phyloP scores from a whole-genome alignment of 2,329 filamentous ascomycete species.

The Aspergillus ibericus region DNA sequence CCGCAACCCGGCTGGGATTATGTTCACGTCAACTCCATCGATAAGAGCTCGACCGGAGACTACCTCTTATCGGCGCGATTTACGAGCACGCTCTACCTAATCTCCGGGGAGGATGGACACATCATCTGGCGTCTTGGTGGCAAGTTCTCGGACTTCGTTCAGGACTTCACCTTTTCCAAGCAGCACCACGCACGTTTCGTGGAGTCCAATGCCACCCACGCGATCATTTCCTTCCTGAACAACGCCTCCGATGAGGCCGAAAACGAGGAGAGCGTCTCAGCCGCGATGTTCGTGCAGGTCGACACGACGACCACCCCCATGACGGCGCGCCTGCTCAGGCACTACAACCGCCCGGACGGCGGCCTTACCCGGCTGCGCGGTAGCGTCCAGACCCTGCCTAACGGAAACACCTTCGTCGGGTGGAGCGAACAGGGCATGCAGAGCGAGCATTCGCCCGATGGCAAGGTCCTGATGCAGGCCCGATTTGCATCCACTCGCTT shows the following conservation, averaged over 20 bases:
- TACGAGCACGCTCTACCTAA: slow-evolving; percentile 40
- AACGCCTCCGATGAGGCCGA: slow-evolving; percentile 35
- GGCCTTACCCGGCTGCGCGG: slow-evolving; percentile 37
- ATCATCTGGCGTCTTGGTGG: slow-evolving; percentile 45
- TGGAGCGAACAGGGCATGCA: slow-evolving; percentile 41
- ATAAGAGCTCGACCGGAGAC: slow-evolving; percentile 42
- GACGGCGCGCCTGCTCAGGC: slow-evolving; percentile 30
- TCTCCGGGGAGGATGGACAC: slow-evolving; percentile 37
- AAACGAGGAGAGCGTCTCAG: slow-evolving; percentile 29
- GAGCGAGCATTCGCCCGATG: slow-evolving; percentile 37
- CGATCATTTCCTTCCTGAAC: slow-evolving; percentile 36
- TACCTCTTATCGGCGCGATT: slow-evolving; percentile 43
- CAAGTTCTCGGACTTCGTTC: slow-evolving; percentile 29
- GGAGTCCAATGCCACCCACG: slow-evolving; percentile 30
- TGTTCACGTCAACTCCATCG: slow-evolving; percentile 43
- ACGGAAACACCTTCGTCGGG: slow-evolving; percentile 39
- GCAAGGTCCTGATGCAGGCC: slow-evolving; percentile 38
- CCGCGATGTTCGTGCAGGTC: slow-evolving; percentile 34
- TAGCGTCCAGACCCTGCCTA: slow-evolving; percentile 35
- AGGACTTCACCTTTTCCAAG: slow-evolving; percentile 38
- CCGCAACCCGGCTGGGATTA: slow-evolving; percentile 33
- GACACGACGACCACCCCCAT: slow-evolving; percentile 28
- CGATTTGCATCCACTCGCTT: slow-evolving; percentile 35
- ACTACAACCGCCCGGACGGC: slow-evolving; percentile 37
- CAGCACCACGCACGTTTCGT: slow-evolving; percentile 41